Evolutionary conservation across 2,329 filamentous ascomycete species (phyloP), one percentile per base, ranked within the genome.

Genomic region (Colletotrichum simmondsii): DNA sequence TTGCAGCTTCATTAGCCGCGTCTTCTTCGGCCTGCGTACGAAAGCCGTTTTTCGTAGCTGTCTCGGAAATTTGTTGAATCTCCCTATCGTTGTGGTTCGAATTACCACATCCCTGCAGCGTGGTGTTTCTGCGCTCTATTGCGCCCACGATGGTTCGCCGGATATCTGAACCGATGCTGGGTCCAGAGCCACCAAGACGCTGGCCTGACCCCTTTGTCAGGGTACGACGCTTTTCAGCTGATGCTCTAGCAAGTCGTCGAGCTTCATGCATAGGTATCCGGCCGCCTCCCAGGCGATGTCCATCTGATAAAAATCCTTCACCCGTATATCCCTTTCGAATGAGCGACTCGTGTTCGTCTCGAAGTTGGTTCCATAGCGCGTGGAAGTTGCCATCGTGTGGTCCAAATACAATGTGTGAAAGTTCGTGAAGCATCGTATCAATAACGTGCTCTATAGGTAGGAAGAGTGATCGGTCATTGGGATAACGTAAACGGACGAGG

Each of bases 371-470:
- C 94, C 95, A 98, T 5, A 98, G 85, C 0, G 92, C 92, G 76
- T 98, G 91, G 79, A 98, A 98, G 46, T 93, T 89, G 59, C 87
- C 88, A 79, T 98, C 91, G 80, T 98, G 96, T 2, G 94, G 94
- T 0, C 94, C 95, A 81, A 93, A 91, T 12, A 95, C 89, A 75
- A 93, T 98, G 79, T 98, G 96, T n/a, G 91, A 92, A 3, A 98
- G 89, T 86, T 98, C 96, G 80, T 98, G 96, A 24, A 98, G 90
- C 91, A 98, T 93, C 0, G 96, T 98, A 81, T 98, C 95, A 56
- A 95, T 87, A 8, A 98, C 88, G 75, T 93, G 87, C 79, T 98
- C 95, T 70, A 95, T 84, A 1, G 93, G 92, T 24, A 98, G 82
- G 78, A 98, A 98, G 77, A 94, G 92, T 52, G 86, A 90, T 11